phyloP scores from a whole-genome alignment of 177 flowering plant species.

The Vitis hybrid region DNA sequence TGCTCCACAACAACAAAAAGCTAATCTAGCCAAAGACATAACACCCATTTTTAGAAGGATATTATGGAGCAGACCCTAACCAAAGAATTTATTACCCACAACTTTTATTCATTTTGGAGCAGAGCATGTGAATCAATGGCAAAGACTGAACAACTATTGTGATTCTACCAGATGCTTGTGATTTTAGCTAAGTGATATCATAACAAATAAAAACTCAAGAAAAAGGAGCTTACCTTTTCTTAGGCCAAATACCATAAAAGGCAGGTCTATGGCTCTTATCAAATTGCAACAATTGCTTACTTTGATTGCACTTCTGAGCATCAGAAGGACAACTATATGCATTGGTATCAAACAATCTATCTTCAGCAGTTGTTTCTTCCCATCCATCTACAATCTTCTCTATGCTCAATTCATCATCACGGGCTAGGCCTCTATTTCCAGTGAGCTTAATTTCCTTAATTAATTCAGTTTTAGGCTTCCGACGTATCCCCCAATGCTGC shows the following conservation, averaged over 20 bases:
- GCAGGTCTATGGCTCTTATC: constrained; percentile 93
- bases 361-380: constrained; percentile 38
- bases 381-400: constrained; percentile 55
- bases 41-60: no score
- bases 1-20: no score
- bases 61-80: no score
- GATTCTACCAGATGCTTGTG: no score
- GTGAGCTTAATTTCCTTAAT: constrained; percentile 76
- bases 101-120: no score
- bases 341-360: constrained; percentile 20
- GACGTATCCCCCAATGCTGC: constrained; percentile 77
- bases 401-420: constrained; percentile 36
- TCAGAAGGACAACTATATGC: constrained; percentile 18
- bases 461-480: constrained; percentile 62
- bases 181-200: background rate
- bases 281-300: constrained; percentile 79
- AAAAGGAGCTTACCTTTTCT: constrained; percentile 53
- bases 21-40: no score
- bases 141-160: no score
- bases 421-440: constrained; percentile 26
- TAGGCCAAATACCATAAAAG: constrained; percentile 84
- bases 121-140: no score
- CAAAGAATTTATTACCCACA: no score
- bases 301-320: constrained; percentile 26
- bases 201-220: constrained; percentile 2